These are phyloP conservation scores for Paramecium sonneborni DNA, from an alignment of 73 alveolate species.

Conservation along the genomic window DNA sequence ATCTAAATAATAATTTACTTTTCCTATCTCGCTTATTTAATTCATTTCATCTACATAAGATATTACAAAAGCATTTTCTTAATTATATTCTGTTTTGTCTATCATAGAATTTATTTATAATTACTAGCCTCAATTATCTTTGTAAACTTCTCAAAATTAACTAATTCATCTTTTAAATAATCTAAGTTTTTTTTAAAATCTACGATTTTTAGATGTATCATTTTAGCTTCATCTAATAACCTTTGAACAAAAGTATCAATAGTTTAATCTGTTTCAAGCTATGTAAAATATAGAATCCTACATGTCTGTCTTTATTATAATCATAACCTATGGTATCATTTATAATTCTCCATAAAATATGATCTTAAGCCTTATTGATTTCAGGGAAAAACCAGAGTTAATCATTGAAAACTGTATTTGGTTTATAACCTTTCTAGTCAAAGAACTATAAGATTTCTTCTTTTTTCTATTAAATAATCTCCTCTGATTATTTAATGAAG, in stretches of 20 bases:
- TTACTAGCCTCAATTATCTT: background rate
- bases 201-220: background rate
- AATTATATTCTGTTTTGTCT: background rate
- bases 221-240: slow-evolving; percentile 14
- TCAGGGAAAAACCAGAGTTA: slow-evolving; percentile 15
- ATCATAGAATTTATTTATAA: background rate
- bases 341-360: background rate
- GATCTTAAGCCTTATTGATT: background rate
- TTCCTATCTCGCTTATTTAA: background rate
- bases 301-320: background rate
- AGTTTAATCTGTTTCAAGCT: background rate
- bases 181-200: background rate
- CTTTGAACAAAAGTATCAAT: slow-evolving; percentile 13
- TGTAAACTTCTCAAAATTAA: background rate
- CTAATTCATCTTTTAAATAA: background rate
- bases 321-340: background rate
- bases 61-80: slow-evolving; percentile 40
- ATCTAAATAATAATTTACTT: background rate
- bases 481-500: background rate
- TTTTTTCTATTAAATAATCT: background rate
- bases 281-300: background rate
- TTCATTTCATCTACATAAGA: slow-evolving; percentile 11
- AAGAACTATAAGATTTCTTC: slow-evolving; percentile 17
- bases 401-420: background rate
- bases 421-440: background rate